These are phyloP conservation scores for Cercospora berteroae DNA, from an alignment of 2,329 filamentous ascomycete genomes.

Conservation along the genomic window DNA sequence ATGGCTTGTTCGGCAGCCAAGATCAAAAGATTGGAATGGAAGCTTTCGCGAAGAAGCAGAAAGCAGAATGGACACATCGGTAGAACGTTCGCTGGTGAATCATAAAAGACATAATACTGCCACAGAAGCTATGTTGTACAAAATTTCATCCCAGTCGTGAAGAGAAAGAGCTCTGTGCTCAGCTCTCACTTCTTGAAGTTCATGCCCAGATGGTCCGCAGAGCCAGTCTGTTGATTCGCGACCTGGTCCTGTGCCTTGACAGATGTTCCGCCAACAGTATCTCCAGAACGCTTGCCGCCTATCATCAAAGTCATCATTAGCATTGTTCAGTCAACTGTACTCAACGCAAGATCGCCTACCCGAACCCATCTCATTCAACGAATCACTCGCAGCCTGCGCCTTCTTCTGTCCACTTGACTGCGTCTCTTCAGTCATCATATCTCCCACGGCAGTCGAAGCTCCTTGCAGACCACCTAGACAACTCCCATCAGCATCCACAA, in stretches of 20 bases:
- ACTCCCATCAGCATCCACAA: not conserved
- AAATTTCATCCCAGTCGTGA: slow-evolving; percentile 7
- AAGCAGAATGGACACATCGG: slow-evolving; percentile 83
- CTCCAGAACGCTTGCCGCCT: slow-evolving; percentile 26
- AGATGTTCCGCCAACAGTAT: slow-evolving; percentile 28
- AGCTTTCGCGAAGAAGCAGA: slow-evolving; percentile 93
- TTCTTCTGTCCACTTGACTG: slow-evolving; percentile 32
- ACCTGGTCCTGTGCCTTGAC: slow-evolving; percentile 31
- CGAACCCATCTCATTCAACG: slow-evolving; percentile 29
- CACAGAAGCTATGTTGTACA: not conserved
- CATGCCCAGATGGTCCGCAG: slow-evolving; percentile 35
- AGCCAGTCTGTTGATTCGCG: slow-evolving; percentile 33
- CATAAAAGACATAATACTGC: not conserved
- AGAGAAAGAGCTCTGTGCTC: not conserved
- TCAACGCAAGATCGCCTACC: slow-evolving; percentile 6
- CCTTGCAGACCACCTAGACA: slow-evolving; percentile 31
- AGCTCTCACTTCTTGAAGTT: slow-evolving; percentile 27
- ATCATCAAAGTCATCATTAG: not conserved
- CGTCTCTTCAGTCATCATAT: slow-evolving; percentile 30
- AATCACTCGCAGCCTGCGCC: slow-evolving; percentile 29
- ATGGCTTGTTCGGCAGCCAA: slow-evolving; percentile 85
- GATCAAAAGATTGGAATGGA: slow-evolving; percentile 95
- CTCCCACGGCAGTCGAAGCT: slow-evolving; percentile 28
- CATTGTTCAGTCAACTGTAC: not conserved
- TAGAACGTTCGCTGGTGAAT: not conserved